These are phyloP conservation scores for Rhodotorula glutinis DNA, from an alignment of 1,284 basidiomycete species.

Conservation along the genomic window DNA sequence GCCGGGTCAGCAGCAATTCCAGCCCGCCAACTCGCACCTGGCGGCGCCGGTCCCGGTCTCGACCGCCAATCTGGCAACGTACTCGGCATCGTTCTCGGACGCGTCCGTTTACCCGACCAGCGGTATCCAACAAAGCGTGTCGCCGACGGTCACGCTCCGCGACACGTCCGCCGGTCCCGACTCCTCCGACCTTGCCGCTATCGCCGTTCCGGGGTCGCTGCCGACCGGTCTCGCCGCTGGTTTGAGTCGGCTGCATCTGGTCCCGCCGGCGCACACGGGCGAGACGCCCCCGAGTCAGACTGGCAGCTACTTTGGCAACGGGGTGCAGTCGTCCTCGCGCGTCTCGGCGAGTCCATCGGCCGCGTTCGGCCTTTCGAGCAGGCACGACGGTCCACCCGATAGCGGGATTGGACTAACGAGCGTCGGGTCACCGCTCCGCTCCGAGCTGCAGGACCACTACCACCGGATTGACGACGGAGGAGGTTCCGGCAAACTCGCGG, in stretches of 20 bases:
- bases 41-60: not conserved
- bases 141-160: not conserved
- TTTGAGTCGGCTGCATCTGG: conserved; percentile 29
- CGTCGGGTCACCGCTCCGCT: not conserved
- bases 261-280: conserved; percentile 31
- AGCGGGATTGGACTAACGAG: not conserved
- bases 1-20: not conserved
- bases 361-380: not conserved
- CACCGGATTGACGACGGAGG: not conserved
- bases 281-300: conserved; percentile 29
- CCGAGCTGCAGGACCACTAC: conserved; percentile 1
- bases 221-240: conserved; percentile 38
- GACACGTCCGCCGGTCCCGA: not conserved
- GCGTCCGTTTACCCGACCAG: not conserved
- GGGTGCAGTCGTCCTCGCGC: not conserved
- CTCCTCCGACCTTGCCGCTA: not conserved
- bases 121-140: not conserved
- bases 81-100: conserved; percentile 32
- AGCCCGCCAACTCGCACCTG: not conserved
- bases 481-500: not conserved
- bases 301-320: not conserved
- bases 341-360: not conserved
- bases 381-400: not conserved
- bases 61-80: not conserved
- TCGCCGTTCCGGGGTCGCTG: conserved; percentile 26